Evolutionary conservation across 73 alveolate species (phyloP).

Genomic region (Tetrahymena borealis): DNA sequence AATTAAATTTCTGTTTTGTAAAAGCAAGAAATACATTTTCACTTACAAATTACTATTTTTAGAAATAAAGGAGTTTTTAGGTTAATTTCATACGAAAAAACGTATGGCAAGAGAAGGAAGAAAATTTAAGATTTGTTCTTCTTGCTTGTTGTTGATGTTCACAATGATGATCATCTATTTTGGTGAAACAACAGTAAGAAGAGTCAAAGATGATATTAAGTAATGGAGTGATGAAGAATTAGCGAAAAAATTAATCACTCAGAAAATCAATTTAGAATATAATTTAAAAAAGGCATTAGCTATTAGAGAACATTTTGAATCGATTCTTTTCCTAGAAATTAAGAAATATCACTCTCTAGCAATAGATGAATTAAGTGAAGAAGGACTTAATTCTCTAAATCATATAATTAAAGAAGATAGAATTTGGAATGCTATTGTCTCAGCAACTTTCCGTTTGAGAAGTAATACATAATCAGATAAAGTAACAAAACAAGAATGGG

Average conservation of each 20-base stretch:
- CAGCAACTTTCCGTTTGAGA: neutral
- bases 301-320: neutral
- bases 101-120: constrained; percentile 1
- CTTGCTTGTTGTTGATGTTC: neutral
- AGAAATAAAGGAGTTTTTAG: neutral
- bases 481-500: neutral
- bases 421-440: neutral
- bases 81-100: neutral
- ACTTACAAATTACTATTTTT: neutral
- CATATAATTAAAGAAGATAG: neutral
- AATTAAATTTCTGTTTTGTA: neutral
- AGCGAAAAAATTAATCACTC: neutral
- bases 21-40: neutral
- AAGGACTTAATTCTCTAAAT: neutral
- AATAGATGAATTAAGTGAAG: neutral
- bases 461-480: neutral
- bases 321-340: neutral
- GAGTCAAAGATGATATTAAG: neutral
- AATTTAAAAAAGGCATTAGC: neutral
- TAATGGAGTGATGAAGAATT: neutral
- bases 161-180: neutral
- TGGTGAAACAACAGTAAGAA: neutral
- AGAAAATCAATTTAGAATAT: neutral
- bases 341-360: neutral
- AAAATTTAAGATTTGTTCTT: neutral